Evolutionary conservation across 2,329 filamentous ascomycete species (phyloP).

Genomic region (Sporothrix dimorphospora): DNA sequence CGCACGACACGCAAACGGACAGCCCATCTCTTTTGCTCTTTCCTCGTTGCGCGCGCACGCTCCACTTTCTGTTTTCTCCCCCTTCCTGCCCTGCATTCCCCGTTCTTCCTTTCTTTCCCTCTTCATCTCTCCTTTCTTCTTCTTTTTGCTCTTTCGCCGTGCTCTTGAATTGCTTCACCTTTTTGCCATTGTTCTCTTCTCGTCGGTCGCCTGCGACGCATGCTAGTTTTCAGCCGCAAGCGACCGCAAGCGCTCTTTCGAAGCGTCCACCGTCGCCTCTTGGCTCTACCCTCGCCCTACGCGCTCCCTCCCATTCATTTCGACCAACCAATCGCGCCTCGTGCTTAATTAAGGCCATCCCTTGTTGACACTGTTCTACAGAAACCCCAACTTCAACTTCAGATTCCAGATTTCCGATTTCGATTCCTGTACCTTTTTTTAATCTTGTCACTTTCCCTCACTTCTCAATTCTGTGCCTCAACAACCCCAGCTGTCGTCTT

Average conservation of each 20-base stretch:
- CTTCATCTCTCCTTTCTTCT: slow-evolving; percentile 1
- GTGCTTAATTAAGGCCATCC: background rate
- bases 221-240: background rate
- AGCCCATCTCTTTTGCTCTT: background rate
- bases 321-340: slow-evolving; percentile 13
- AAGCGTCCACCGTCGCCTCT: background rate
- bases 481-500: background rate
- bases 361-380: background rate
- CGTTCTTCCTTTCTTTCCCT: background rate
- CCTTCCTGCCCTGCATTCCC: background rate
- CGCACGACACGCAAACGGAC: slow-evolving; percentile 10
- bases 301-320: background rate
- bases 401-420: background rate
- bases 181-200: slow-evolving; percentile 1
- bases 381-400: background rate
- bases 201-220: background rate
- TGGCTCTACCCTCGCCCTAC: background rate
- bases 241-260: background rate
- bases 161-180: background rate
- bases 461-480: background rate
- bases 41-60: background rate
- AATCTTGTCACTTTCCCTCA: background rate
- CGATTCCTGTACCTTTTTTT: background rate
- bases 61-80: background rate
- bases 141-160: background rate